Conservation (phyloP, 352 stramenopile genomes). For the Pythium apleroticum region DNA sequence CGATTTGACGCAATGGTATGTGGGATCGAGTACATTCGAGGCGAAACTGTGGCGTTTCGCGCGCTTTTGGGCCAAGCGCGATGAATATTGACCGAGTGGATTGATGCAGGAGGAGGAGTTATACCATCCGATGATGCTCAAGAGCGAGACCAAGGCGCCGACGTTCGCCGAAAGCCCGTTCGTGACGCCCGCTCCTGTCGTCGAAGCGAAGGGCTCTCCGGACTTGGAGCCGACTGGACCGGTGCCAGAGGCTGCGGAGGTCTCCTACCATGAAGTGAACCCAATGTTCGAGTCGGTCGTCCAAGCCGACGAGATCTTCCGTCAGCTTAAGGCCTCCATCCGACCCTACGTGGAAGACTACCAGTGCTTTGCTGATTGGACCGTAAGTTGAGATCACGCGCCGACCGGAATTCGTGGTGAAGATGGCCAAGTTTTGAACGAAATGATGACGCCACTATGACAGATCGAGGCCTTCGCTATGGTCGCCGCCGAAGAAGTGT, state of each 20-base stretch:
- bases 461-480: constrained; percentile 70
- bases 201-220: constrained; percentile 29
- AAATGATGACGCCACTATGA: constrained; percentile 26
- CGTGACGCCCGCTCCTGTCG: constrained; percentile 5
- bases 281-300: constrained; percentile 73
- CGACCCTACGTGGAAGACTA: constrained; percentile 48
- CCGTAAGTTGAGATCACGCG: constrained; percentile 38
- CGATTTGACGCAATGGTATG: constrained; percentile 59
- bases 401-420: constrained; percentile 11
- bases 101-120: constrained; percentile 30
- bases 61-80: neutral
- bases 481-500: constrained; percentile 65
- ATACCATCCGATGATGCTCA: constrained; percentile 25
- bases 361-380: constrained; percentile 55
- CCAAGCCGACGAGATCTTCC: constrained; percentile 43
- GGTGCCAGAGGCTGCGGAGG: constrained; percentile 47
- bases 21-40: neutral
- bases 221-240: constrained; percentile 45
- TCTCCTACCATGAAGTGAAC: constrained; percentile 65
- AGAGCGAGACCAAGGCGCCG: constrained; percentile 26
- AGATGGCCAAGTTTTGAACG: constrained; percentile 24
- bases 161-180: constrained; percentile 18
- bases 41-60: neutral
- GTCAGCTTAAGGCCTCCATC: constrained; percentile 48
- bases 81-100: neutral